Conservation (phyloP, 148 eudicot species). For the Chenopodium suecicum region DNA sequence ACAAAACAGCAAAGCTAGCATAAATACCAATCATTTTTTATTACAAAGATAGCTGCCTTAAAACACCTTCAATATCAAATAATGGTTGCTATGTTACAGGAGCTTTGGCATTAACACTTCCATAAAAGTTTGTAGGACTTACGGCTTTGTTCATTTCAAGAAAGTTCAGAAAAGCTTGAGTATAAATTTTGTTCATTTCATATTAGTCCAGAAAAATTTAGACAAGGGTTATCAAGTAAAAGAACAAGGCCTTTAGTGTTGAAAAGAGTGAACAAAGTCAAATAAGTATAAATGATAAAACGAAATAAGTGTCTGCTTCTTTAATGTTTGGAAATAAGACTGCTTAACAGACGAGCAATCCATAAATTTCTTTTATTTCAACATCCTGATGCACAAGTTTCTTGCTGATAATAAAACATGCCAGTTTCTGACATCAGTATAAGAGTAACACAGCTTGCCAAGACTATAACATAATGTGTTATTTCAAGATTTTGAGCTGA, state of each 20-base stretch:
- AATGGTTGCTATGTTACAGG: background rate
- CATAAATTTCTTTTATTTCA: background rate
- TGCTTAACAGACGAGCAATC: background rate
- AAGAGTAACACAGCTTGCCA: background rate
- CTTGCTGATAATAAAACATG: no score
- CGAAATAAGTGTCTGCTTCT: background rate
- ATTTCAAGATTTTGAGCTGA: background rate
- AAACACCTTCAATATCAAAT: no score
- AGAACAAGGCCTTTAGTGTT: background rate
- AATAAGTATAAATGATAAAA: background rate
- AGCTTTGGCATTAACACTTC: background rate
- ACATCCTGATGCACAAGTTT: background rate
- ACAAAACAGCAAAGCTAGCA: slow-evolving; percentile 1
- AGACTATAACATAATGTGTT: background rate
- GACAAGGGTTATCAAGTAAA: background rate
- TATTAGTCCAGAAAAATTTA: background rate
- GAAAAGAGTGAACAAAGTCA: background rate
- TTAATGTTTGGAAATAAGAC: background rate
- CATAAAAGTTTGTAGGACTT: background rate
- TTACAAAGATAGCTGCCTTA: background rate
- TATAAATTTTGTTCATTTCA: no score
- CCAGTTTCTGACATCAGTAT: background rate
- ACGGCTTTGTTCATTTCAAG: no score
- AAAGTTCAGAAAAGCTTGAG: no score
- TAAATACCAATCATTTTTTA: background rate